phyloP scores from a whole-genome alignment of 2,329 filamentous ascomycete species.

The Fusarium falciforme region DNA sequence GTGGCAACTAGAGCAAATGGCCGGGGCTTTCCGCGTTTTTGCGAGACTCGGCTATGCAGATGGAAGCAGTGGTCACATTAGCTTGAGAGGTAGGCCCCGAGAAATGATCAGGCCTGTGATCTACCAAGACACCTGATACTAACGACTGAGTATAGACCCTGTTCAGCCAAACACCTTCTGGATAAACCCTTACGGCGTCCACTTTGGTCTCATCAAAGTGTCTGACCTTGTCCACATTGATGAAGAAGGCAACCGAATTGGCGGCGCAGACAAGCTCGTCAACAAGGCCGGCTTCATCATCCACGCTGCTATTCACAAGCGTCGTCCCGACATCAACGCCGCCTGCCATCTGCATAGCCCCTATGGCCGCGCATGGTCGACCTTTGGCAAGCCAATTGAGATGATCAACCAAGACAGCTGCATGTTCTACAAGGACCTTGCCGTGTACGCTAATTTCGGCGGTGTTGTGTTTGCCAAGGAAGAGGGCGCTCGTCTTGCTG shows the following conservation, averaged over 20 bases:
- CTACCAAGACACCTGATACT: background rate
- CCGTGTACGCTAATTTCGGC: conserved; percentile 68
- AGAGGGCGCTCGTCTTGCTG: conserved; percentile 72
- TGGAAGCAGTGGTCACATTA: conserved; percentile 60
- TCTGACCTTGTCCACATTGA: conserved; percentile 76
- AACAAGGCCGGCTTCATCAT: conserved; percentile 78
- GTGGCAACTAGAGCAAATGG: conserved; percentile 55
- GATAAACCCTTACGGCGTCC: conserved; percentile 70
- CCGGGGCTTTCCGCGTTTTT: conserved; percentile 60
- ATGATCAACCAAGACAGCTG: conserved; percentile 76
- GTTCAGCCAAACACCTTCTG: conserved; percentile 51
- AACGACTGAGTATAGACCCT: conserved; percentile 44
- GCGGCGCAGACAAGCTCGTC: conserved; percentile 68
- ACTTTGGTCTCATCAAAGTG: conserved; percentile 74
- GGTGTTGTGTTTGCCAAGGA: conserved; percentile 66
- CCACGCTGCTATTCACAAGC: conserved; percentile 73
- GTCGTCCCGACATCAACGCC: conserved; percentile 71
- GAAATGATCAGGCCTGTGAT: too few species aligned
- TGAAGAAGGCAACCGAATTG: conserved; percentile 67
- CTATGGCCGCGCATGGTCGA: conserved; percentile 73
- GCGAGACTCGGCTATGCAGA: conserved; percentile 58
- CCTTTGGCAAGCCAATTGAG: conserved; percentile 70
- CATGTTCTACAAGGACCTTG: conserved; percentile 71
- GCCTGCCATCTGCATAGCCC: conserved; percentile 75
- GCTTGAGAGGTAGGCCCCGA: conserved; percentile 41